Percentiles rank a stretch among this genome's conserved stretches.
phyloP scores from a whole-genome alignment of 2,329 filamentous ascomycete genomes.

The Fusarium protoensiforme region DNA sequence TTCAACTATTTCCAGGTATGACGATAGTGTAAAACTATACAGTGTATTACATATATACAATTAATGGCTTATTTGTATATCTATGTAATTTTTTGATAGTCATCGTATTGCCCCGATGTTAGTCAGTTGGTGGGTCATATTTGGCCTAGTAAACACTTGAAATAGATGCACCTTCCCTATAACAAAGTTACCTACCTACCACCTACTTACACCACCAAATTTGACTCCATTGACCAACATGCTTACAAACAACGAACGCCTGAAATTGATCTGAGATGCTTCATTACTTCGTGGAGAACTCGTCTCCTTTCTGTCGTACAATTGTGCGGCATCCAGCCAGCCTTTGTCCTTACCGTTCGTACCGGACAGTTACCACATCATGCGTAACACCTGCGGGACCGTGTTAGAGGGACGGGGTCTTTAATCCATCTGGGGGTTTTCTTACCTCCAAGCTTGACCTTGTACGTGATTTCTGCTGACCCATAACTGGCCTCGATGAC shows the following conservation, averaged over 20 bases:
- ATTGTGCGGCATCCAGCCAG: not conserved
- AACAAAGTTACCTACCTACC: not conserved
- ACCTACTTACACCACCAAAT: not conserved
- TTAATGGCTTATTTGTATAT: not conserved
- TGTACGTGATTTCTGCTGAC: slow-evolving; percentile 53
- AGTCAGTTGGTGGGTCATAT: not conserved
- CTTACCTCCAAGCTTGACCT: slow-evolving; percentile 51
- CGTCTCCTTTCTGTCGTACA: slow-evolving; percentile 1
- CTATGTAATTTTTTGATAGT: not conserved
- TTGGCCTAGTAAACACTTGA: not conserved
- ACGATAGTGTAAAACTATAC: not conserved
- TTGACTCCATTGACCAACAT: not conserved
- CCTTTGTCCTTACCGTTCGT: slow-evolving; percentile 39
- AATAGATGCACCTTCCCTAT: not conserved
- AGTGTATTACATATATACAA: not conserved
- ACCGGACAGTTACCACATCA: slow-evolving; percentile 50
- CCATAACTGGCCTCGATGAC: slow-evolving; percentile 52
- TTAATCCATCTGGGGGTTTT: not conserved
- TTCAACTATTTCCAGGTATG: not conserved
- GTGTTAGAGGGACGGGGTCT: slow-evolving; percentile 15
- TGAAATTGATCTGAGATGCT: not conserved
- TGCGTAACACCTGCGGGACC: slow-evolving; percentile 48
- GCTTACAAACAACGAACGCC: not conserved
- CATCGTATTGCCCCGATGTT: not conserved
- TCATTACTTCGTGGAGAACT: not conserved